These are phyloP conservation scores for Talaromyces ruber DNA, from an alignment of 495 filamentous ascomycete species.

Conservation along the genomic window DNA sequence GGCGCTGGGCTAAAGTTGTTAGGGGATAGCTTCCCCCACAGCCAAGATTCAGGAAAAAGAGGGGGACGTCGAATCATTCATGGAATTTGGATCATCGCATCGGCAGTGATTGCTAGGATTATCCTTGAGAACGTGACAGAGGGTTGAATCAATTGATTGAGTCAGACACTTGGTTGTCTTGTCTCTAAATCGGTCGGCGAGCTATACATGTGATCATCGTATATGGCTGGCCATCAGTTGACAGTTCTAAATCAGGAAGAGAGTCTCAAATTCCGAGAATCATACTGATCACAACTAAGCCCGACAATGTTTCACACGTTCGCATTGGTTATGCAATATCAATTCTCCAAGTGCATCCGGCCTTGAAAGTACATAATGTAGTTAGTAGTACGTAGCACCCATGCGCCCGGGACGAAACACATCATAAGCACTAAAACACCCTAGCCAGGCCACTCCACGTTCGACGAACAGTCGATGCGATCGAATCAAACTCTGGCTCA, in stretches of 20 bases:
- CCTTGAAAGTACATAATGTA: too few relatives aligned
- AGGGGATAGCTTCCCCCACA: not conserved
- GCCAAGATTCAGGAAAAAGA: not conserved
- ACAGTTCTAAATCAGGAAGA: not conserved
- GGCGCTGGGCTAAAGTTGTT: not conserved
- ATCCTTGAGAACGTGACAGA: not conserved
- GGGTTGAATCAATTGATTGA: not conserved
- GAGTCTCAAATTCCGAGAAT: not conserved
- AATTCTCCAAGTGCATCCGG: not conserved
- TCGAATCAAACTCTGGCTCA: not conserved
- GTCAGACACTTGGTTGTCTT: not conserved
- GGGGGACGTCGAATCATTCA: not conserved
- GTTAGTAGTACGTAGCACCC: too few relatives aligned
- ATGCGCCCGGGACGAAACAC: not conserved
- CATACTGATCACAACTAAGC: not conserved
- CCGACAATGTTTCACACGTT: not conserved
- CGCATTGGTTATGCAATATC: not conserved
- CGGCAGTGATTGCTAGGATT: not conserved
- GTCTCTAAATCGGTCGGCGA: not conserved
- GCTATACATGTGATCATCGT: not conserved
- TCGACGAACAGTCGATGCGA: not conserved
- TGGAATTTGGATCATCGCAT: not conserved
- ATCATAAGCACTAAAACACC: not conserved
- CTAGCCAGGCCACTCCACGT: not conserved
- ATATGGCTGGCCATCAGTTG: not conserved